Percentiles rank a stretch among this genome's conserved stretches.
phyloP scores from a whole-genome alignment of 2,329 filamentous ascomycete genomes.

The Scleromitrula shiraiana region DNA sequence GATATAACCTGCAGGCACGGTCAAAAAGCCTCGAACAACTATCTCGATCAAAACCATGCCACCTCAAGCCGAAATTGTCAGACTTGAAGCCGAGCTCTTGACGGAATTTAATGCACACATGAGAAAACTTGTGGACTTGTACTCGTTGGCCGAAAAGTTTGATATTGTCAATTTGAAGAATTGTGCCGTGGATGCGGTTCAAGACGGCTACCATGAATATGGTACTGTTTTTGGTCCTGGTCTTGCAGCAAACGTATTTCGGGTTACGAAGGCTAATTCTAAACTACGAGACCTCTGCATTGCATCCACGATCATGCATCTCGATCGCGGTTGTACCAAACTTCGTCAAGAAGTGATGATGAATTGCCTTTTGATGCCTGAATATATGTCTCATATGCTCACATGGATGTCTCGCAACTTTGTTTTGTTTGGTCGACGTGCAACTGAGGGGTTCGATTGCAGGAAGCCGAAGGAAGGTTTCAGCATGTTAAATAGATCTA shows the following conservation, averaged over 20 bases:
- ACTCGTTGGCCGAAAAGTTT: slow-evolving; percentile 13
- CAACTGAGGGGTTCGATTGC: slow-evolving; percentile 2
- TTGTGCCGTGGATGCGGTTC: slow-evolving; percentile 16
- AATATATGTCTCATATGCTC: slow-evolving; percentile 14
- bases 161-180: slow-evolving; percentile 14
- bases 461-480: slow-evolving; percentile 9
- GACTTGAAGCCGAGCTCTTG: slow-evolving; percentile 10
- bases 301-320: slow-evolving; percentile 14
- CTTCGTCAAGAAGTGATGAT: slow-evolving; percentile 13
- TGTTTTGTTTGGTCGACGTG: slow-evolving; percentile 10
- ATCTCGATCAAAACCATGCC: neutral
- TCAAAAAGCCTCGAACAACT: slow-evolving; percentile 4
- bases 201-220: slow-evolving; percentile 16
- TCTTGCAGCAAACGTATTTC: slow-evolving; percentile 7
- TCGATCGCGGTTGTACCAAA: slow-evolving; percentile 14
- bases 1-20: neutral
- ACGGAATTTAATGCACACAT: slow-evolving; percentile 9
- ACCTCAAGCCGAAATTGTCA: neutral
- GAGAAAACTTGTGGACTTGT: slow-evolving; percentile 12
- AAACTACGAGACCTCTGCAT: slow-evolving; percentile 16
- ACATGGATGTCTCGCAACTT: slow-evolving; percentile 18
- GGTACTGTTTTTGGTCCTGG: slow-evolving; percentile 14
- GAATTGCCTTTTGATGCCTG: slow-evolving; percentile 2
- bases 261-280: slow-evolving; percentile 11
- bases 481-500: slow-evolving; percentile 9